These are phyloP conservation scores for Filosporella fistucella DNA, from an alignment of 495 filamentous ascomycete species.

Conservation along the genomic window DNA sequence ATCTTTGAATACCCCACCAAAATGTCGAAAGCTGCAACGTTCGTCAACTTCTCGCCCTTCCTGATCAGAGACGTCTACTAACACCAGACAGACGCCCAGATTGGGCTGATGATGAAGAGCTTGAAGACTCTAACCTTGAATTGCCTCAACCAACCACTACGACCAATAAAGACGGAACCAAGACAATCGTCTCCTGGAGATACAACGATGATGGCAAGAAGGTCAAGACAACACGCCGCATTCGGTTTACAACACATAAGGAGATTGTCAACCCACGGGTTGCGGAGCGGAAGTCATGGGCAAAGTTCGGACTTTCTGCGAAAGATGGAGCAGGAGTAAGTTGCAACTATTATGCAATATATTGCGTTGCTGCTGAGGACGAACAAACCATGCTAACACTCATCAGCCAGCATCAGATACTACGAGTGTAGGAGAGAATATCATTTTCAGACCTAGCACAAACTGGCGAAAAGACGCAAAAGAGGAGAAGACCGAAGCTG, in stretches of 20 bases:
- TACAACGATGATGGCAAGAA: conserved; percentile 92
- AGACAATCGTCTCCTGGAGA: conserved; percentile 86
- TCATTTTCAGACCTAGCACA: conserved; percentile 82
- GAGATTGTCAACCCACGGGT: conserved; percentile 95
- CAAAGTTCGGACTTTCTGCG: conserved; percentile 74
- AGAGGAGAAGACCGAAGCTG: conserved; percentile 68
- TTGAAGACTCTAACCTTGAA: conserved; percentile 68
- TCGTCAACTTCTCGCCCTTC: background rate
- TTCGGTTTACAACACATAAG: conserved; percentile 81
- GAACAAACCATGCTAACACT: background rate
- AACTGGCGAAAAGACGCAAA: conserved; percentile 88
- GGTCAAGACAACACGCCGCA: conserved; percentile 91
- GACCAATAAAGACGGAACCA: conserved; percentile 95
- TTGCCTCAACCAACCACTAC: conserved; percentile 83
- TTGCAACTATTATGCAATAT: conserved; percentile 34
- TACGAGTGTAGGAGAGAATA: conserved; percentile 93
- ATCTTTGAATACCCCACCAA: no score
- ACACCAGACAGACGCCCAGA: conserved; percentile 39
- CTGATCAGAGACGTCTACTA: background rate
- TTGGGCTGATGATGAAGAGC: conserved; percentile 95
- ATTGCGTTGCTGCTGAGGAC: conserved; percentile 16
- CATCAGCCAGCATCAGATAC: conserved; percentile 54
- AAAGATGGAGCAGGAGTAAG: conserved; percentile 57
- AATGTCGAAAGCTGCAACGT: conserved; percentile 27
- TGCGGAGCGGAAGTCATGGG: conserved; percentile 85